These are phyloP conservation scores for Fusarium tuaranense DNA, from an alignment of 2,329 filamentous ascomycete species.

Conservation along the genomic window DNA sequence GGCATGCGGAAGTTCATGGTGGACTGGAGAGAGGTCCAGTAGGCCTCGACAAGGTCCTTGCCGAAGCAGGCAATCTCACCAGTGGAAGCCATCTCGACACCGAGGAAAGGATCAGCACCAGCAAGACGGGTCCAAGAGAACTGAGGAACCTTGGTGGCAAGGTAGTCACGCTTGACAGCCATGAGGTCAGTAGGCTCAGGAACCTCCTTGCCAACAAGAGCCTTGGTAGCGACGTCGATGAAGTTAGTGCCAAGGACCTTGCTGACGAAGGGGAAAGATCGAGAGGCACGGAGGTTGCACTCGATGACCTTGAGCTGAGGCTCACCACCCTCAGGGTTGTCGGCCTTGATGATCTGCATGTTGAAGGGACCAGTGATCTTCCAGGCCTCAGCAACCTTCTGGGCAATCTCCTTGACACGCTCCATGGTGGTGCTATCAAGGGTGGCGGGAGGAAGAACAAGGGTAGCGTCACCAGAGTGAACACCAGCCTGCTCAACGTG, in stretches of 20 bases:
- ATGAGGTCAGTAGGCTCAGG: constrained; percentile 90
- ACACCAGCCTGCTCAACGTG: constrained; percentile 98
- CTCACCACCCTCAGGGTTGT: constrained; percentile 78
- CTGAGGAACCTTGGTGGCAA: constrained; percentile 97
- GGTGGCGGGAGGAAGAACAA: constrained; percentile 87
- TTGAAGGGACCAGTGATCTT: constrained; percentile 98
- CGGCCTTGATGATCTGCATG: constrained; percentile 99
- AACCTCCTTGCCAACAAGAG: constrained; percentile 86
- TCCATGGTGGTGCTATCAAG: constrained; percentile 83
- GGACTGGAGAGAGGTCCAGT: constrained; percentile 96
- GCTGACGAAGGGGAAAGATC: constrained; percentile 97
- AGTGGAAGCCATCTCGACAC: constrained; percentile 96
- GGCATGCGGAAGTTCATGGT: constrained; percentile 99
- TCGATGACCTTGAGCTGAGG: constrained; percentile 94
- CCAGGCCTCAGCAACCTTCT: constrained; percentile 97
- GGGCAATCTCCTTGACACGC: constrained; percentile 92
- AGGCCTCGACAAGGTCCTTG: constrained; percentile 93
- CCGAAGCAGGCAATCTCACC: constrained; percentile 99
- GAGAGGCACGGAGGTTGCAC: constrained; percentile 96
- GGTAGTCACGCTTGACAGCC: constrained; percentile 87
- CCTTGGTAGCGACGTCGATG: constrained; percentile 94
- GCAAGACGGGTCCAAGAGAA: constrained; percentile 99
- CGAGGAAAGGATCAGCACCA: constrained; percentile 95
- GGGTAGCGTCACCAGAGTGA: constrained; percentile 95
- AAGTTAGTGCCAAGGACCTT: constrained; percentile 98